Evolutionary conservation across 768 basidiomycete genomes (phyloP), one percentile per base, ranked within the genome.

Genomic region (Lactarius akahatsu): DNA sequence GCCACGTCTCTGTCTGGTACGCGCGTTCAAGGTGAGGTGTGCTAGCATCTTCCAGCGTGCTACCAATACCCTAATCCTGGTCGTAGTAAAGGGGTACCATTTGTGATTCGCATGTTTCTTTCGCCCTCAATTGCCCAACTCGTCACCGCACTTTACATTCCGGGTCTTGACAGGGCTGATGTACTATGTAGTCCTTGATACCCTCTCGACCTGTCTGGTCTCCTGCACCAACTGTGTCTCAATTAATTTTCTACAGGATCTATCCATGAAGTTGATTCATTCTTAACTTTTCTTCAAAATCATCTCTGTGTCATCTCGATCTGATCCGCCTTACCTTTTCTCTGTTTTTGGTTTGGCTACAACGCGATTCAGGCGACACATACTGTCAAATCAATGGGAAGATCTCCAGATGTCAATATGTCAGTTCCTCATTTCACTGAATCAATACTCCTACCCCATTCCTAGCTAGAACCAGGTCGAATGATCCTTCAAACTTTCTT

Each of bases 81-180:
- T 5, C 38, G 0, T 15, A 3, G 36, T 38, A 40, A 40, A 40
- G 38, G 13, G 38, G 38, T 47, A 62, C 87, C 66, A 20, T 43
- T 20, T 7, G 43, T 43, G 7, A 43, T 2, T 43, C 43, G 20
- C 43, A 8, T 41, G 7, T 43, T 9, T 20, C 43, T 40, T 40
- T 40, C 38, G 38, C 38, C 15, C 15, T 13, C 38, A 20, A 20
- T 18, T 20, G 43, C 18, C 43, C 2, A 20, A 20, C 18, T 9
- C 43, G 41, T 20, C 18, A 6, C 41, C 41, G 2, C 41, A 43
- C 7, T 20, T 20, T 7, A 43, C 41, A 5, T 43, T 18, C 41
- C 41, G 4, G 10, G 3, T 20, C 18, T 20, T 18, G 18, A 43
- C 16, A 20, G 7, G 43, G 43, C 20, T 41, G 41, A 18, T 18